phyloP scores from a whole-genome alignment of 1,139 yeast species.

The Tardiomyces digboiensis region DNA sequence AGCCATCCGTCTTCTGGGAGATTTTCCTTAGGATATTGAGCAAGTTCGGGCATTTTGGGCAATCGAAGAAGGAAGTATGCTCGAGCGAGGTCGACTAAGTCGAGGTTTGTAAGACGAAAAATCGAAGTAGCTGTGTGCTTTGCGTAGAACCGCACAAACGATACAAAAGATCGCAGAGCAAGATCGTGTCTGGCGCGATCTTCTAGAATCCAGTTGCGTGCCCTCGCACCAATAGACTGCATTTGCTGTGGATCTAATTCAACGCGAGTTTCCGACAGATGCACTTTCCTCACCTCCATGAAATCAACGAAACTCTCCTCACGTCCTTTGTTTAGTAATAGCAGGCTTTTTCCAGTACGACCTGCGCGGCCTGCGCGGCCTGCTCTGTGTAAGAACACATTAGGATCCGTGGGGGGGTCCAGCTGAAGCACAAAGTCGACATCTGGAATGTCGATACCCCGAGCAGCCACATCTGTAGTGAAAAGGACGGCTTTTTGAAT shows the following conservation, averaged over 20 bases:
- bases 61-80: slow-evolving; percentile 74
- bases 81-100: slow-evolving; percentile 61
- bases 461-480: slow-evolving; percentile 91
- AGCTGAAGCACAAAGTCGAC: slow-evolving; percentile 77
- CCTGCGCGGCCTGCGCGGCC: slow-evolving; percentile 98
- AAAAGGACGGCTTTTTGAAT: slow-evolving; percentile 53
- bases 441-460: slow-evolving; percentile 91
- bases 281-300: slow-evolving; percentile 63
- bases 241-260: slow-evolving; percentile 6
- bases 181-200: slow-evolving; percentile 78
- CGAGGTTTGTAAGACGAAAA: slow-evolving; percentile 64
- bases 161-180: slow-evolving; percentile 73
- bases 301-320: slow-evolving; percentile 81
- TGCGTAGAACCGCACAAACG: slow-evolving; percentile 73
- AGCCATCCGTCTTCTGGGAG: slow-evolving; percentile 56
- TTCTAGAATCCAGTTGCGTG: slow-evolving; percentile 50
- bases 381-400: slow-evolving; percentile 83
- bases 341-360: slow-evolving; percentile 44
- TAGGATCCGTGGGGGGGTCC: slow-evolving; percentile 61
- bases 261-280: slow-evolving; percentile 29
- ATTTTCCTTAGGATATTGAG: slow-evolving; percentile 25
- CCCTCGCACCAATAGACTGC: slow-evolving; percentile 13
- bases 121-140: slow-evolving; percentile 91
- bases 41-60: slow-evolving; percentile 92
- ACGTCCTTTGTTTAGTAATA: slow-evolving; percentile 33